Percentiles rank a stretch among this genome's conserved stretches.
Evolutionary conservation across 352 stramenopile genomes (phyloP).

Genomic region (Globisporangium alternatum): DNA sequence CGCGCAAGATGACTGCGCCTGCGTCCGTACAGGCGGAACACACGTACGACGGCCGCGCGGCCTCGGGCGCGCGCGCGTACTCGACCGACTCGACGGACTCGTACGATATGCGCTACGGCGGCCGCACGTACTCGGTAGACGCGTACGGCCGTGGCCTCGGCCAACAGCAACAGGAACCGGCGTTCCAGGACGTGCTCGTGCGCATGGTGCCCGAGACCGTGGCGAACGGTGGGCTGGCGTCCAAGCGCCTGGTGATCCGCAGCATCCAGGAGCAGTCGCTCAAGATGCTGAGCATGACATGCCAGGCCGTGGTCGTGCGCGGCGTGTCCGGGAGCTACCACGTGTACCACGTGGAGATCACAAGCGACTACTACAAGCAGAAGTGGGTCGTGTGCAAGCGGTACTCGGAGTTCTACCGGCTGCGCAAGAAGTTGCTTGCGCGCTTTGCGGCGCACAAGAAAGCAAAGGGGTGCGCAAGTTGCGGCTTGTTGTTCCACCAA

Average conservation of each 20-base stretch:
- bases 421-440: constrained; percentile 70
- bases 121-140: constrained; percentile 10
- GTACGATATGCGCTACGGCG: constrained; percentile 21
- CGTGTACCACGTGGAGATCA: constrained; percentile 85
- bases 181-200: constrained; percentile 58
- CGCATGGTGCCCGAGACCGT: constrained; percentile 42
- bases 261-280: constrained; percentile 79
- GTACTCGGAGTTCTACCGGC: constrained; percentile 83
- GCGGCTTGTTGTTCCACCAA: constrained; percentile 46
- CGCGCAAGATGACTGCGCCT: constrained; percentile 12
- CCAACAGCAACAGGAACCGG: constrained; percentile 15
- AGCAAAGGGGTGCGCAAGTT: constrained; percentile 42
- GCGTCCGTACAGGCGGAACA: constrained; percentile 20
- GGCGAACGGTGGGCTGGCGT: constrained; percentile 32
- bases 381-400: constrained; percentile 88
- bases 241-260: constrained; percentile 69
- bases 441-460: constrained; percentile 63
- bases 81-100: constrained; percentile 13
- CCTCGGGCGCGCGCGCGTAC: constrained; percentile 17
- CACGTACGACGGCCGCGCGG: constrained; percentile 26
- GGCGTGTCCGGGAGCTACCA: constrained; percentile 77
- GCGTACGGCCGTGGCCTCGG: constrained; percentile 18
- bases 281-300: constrained; percentile 67
- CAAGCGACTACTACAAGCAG: constrained; percentile 87
- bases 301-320: constrained; percentile 72